Evolutionary conservation across 73 alveolate genomes (phyloP).

Genomic region (Breviolum minutum): DNA sequence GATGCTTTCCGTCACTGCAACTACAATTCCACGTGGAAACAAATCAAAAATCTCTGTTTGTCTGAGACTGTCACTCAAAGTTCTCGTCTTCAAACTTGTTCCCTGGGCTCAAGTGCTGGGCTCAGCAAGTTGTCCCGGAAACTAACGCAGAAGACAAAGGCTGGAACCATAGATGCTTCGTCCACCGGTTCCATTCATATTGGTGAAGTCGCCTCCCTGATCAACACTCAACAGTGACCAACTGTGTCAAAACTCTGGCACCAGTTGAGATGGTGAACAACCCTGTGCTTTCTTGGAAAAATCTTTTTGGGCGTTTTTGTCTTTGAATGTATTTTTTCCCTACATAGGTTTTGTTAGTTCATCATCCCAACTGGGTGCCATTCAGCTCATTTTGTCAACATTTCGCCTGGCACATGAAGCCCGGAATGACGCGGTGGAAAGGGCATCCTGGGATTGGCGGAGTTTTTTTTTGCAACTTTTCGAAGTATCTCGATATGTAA

Average conservation of each 20-base stretch:
- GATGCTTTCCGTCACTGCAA: too few relatives aligned
- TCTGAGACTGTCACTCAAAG: constrained; percentile 96
- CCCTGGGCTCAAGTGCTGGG: constrained; percentile 1
- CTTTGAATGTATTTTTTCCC: not conserved
- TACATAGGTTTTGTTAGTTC: not conserved
- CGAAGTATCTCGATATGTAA: too few relatives aligned
- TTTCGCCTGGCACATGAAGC: constrained; percentile 98
- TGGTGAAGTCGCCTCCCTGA: constrained; percentile 99
- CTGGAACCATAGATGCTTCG: constrained; percentile 98
- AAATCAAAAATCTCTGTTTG: not conserved
- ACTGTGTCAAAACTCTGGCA: not conserved
- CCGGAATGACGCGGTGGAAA: constrained; percentile 99
- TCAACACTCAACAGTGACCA: too few relatives aligned
- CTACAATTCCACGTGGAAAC: not conserved
- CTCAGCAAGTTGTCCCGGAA: too few relatives aligned
- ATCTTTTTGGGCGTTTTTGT: not conserved
- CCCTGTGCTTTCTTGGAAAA: not conserved
- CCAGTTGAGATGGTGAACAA: not conserved
- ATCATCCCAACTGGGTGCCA: not conserved
- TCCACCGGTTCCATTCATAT: constrained; percentile 99
- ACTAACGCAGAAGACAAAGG: not conserved
- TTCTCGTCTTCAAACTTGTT: constrained; percentile 97
- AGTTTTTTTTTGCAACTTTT: too few relatives aligned
- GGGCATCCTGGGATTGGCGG: constrained; percentile 96
- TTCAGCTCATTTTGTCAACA: not conserved